Conservation (phyloP, 2,329 filamentous ascomycete genomes). For the Microdochium bolleyi region DNA sequence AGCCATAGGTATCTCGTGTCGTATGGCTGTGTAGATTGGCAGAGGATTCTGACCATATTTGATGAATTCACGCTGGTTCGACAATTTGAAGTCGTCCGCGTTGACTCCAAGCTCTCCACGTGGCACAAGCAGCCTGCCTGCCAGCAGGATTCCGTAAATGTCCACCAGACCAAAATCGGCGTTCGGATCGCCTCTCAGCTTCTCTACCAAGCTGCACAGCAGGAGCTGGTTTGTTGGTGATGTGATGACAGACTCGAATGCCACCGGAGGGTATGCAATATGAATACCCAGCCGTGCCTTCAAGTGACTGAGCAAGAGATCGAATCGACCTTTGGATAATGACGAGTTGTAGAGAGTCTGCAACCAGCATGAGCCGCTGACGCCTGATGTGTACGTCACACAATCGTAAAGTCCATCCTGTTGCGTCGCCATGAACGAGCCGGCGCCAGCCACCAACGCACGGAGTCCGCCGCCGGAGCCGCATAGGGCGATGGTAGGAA, state of each 20-base stretch:
- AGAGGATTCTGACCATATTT: conserved; percentile 74
- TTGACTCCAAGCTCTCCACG: conserved; percentile 74
- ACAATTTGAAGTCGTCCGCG: conserved; percentile 79
- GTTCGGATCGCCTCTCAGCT: conserved; percentile 72
- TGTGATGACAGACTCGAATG: conserved; percentile 72
- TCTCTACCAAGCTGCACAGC: conserved; percentile 82
- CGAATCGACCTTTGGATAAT: conserved; percentile 60
- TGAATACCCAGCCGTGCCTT: conserved; percentile 80
- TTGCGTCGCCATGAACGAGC: conserved; percentile 75
- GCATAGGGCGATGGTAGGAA: conserved; percentile 88
- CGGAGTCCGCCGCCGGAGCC: conserved; percentile 87
- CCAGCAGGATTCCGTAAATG: conserved; percentile 80
- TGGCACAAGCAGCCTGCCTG: conserved; percentile 77
- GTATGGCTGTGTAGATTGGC: conserved; percentile 91
- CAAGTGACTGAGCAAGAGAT: conserved; percentile 70
- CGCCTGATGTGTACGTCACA: conserved; percentile 87
- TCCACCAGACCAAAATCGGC: conserved; percentile 89
- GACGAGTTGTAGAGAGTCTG: conserved; percentile 83
- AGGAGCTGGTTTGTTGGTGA: conserved; percentile 91
- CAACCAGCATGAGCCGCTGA: conserved; percentile 94
- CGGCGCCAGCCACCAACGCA: conserved; percentile 82
- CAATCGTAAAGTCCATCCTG: conserved; percentile 91
- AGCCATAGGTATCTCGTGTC: conserved; percentile 79
- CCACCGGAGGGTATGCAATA: conserved; percentile 84
- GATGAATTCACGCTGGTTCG: conserved; percentile 72